phyloP scores from a whole-genome alignment of 768 basidiomycete species.

The Chalciporus chontae region DNA sequence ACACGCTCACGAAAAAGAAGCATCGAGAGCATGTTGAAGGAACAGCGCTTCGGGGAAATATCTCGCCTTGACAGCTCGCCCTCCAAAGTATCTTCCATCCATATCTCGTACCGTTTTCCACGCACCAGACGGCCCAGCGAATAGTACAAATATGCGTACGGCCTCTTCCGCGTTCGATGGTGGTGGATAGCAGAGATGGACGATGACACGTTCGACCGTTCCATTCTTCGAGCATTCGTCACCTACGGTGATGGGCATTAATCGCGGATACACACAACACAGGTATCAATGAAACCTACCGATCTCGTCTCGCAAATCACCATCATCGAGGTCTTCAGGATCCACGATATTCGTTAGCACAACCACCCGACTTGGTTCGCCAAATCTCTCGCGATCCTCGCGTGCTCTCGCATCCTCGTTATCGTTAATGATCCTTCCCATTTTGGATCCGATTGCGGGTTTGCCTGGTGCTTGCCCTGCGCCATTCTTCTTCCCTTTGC shows the following conservation, averaged over 20 bases:
- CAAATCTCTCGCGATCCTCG: conserved; percentile 79
- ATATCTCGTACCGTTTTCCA: conserved; percentile 95
- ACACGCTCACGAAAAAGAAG: conserved; percentile 20
- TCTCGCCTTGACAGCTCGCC: conserved; percentile 74
- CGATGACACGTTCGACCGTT: conserved; percentile 84
- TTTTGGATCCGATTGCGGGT: conserved; percentile 52
- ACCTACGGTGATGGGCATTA: conserved; percentile 40
- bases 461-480: conserved; percentile 35
- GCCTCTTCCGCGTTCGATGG: conserved; percentile 70
- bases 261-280: neutral
- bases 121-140: conserved; percentile 87
- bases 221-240: conserved; percentile 91
- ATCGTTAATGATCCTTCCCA: conserved; percentile 88
- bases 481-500: conserved; percentile 37
- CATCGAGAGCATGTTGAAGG: conserved; percentile 47
- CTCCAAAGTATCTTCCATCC: conserved; percentile 91
- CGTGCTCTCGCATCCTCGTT: conserved; percentile 78
- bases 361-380: conserved; percentile 87
- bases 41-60: conserved; percentile 73
- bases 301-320: conserved; percentile 82
- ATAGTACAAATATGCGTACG: conserved; percentile 88
- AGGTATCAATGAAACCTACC: conserved; percentile 43
- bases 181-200: conserved; percentile 72
- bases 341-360: conserved; percentile 90
- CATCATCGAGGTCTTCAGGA: conserved; percentile 79